Conservation (phyloP, 129 eudicot genomes). For the Tagetes patula region DNA sequence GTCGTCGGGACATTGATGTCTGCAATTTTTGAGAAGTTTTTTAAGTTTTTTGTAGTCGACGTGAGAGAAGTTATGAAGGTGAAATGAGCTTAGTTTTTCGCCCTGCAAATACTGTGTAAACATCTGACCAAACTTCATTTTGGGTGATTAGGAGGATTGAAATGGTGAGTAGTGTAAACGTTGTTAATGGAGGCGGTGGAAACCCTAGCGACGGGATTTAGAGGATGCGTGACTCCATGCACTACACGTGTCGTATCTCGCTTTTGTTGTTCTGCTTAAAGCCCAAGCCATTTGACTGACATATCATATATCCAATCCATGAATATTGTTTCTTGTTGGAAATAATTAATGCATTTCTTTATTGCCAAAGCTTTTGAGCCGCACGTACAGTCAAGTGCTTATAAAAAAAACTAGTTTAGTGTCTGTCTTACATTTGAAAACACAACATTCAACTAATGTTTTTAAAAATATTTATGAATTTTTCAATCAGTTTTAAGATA, state of each 20-base stretch:
- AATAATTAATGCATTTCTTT: too few relatives aligned
- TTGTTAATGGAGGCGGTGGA: conserved; percentile 32
- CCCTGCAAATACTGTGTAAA: conserved; percentile 45
- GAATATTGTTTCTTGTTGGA: too few relatives aligned
- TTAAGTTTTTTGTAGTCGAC: conserved; percentile 62
- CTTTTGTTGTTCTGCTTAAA: not conserved
- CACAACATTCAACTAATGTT: too few relatives aligned
- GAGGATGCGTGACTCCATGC: conserved; percentile 22
- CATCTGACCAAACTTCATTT: conserved; percentile 63
- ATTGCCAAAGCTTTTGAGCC: too few relatives aligned
- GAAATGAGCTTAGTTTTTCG: conserved; percentile 29
- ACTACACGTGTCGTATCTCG: conserved; percentile 13
- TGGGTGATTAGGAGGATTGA: not conserved
- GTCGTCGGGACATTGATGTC: conserved; percentile 32
- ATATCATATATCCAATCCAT: too few relatives aligned
- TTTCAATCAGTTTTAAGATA: too few relatives aligned
- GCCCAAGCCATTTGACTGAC: not conserved
- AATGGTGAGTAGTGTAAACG: not conserved
- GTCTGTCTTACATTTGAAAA: too few relatives aligned
- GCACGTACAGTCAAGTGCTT: too few relatives aligned
- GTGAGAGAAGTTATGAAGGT: conserved; percentile 46
- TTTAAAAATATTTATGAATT: too few relatives aligned
- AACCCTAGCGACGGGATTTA: conserved; percentile 16
- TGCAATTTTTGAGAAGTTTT: conserved; percentile 48
- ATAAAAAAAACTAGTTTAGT: too few relatives aligned